Evolutionary conservation across 768 basidiomycete genomes (phyloP), one percentile per base, ranked within the genome.

Genomic region (Lactarius vividus): DNA sequence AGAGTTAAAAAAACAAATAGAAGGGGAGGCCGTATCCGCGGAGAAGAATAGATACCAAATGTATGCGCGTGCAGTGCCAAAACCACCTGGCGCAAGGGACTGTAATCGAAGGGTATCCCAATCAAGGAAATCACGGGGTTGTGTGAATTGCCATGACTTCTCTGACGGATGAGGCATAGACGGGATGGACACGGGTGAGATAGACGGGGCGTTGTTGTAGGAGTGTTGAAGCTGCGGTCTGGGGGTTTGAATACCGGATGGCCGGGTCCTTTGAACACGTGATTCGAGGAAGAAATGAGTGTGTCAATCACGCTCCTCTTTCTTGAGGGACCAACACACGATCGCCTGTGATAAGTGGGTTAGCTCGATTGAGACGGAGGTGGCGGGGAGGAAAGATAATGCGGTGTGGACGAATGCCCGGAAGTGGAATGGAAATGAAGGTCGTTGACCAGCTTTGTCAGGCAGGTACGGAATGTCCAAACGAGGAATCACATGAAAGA

Each of bases 1-100:
- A 18, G 71, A 69, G 73, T 74, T n/a, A 75, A 42, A 72, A 20
- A 75, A 70, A 35, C 15, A 15, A 39, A 15, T 39, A 18, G 39
- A 44, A 59, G 73, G 69, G 35, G 15, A 37, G 7, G 68, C 73
- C 56, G 33, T 44, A 49, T 33, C 39, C 7, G 26, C 55, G 31
- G 33, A 42, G 31, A 72, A 71, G 44, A 44, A 26, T 61, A 23
- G 81, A 67, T 69, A 85, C 89, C 89, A 91, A 72, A 89, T 77
- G 49, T 77, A 73, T 26, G 72, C 75, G 72, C 89, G 80, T 39
- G 82, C 80, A 11, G 75, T 73, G 28, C 87, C 85, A 71, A 91
- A 91, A 4, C 89, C 89, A n/a, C 85, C 82, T 39, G 85, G 83
- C 52, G 72, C 71, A 20, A 89, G 74, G 67, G 87, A 88, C 59